Conservation (phyloP, 768 basidiomycete genomes). For the Hirschioporus abietinus region DNA sequence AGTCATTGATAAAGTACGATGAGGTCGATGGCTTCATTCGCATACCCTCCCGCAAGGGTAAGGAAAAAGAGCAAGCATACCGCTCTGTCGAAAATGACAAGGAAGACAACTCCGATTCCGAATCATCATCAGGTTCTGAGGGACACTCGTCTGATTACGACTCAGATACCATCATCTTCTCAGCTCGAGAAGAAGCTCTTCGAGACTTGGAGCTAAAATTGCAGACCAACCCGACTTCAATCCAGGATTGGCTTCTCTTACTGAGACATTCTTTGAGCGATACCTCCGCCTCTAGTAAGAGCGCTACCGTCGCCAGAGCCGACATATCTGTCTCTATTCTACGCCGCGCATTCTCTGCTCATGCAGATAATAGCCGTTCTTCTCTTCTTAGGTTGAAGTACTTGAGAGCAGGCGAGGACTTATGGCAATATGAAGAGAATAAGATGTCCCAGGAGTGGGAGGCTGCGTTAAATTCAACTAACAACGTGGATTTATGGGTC, state of each 20-base stretch:
- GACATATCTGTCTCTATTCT: slow-evolving; percentile 70
- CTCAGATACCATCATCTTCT: slow-evolving; percentile 19
- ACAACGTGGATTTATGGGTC: slow-evolving; percentile 60
- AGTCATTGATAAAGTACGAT: slow-evolving; percentile 41
- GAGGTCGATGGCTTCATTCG: slow-evolving; percentile 67
- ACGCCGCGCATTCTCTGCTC: slow-evolving; percentile 53
- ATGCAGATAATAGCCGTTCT: slow-evolving; percentile 47
- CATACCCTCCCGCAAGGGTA: slow-evolving; percentile 39
- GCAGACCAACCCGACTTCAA: slow-evolving; percentile 42
- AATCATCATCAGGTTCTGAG: slow-evolving; percentile 31
- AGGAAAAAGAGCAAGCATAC: slow-evolving; percentile 36
- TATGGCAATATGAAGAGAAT: slow-evolving; percentile 46
- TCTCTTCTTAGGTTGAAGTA: slow-evolving; percentile 53
- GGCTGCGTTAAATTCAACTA: slow-evolving; percentile 43
- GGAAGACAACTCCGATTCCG: slow-evolving; percentile 18
- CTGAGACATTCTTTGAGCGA: slow-evolving; percentile 58
- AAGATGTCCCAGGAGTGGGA: slow-evolving; percentile 67
- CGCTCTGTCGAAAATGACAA: slow-evolving; percentile 37
- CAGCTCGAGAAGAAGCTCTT: slow-evolving; percentile 52
- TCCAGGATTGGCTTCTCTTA: slow-evolving; percentile 57
- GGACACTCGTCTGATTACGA: slow-evolving; percentile 25
- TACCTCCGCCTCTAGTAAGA: slow-evolving; percentile 60
- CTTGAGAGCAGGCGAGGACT: slow-evolving; percentile 65
- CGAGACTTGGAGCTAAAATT: slow-evolving; percentile 55
- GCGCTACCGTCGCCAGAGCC: slow-evolving; percentile 58